Evolutionary conservation across 768 basidiomycete genomes (phyloP), one percentile per base, ranked within the genome.

Genomic region (Lentinus brumalis): DNA sequence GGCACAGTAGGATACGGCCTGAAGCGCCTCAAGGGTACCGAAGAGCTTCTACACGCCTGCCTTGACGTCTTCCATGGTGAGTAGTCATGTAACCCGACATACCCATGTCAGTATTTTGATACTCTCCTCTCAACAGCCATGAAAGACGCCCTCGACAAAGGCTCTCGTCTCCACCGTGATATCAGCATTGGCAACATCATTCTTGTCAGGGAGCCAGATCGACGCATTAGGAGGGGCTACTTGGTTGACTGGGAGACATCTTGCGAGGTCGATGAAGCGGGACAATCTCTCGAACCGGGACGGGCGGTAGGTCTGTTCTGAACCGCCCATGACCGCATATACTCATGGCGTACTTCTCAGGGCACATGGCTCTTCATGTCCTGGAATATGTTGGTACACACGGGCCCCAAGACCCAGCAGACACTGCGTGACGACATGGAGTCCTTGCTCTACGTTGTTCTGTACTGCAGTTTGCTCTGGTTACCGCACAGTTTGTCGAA

Each of bases 391-490:
- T 12, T 61, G 11, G 35, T 11, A 7, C 35, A 6, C 11, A 6
- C 7, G 6, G 35, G 35, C 7, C 11, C 11, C 6, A 35, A 42
- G 59, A 60, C 11, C 57, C 56, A 26, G 21, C 21, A 26, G 21
- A 26, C 21, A 1, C 40, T 64, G 29, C 46, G 45, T 11, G 59
- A 64, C 51, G 63, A 64, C 31, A 57, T 64, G 56, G 63, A 64
- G 26, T 46, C 59, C 0, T 32, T 64, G 7, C 8, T 64, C 41
- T 57, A 61, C 30, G 59, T 64, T 2, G 56, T 58, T 15, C 21
- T 58, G 1, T 64, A 57, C 35, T 57, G 56, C 50, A 49, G 21
- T 5, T 16, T 58, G 0, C 32, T 50, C 29, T 61, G 51, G 16
- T 50, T 59, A 1, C 46, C 45, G 1, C 63, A 61, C 35, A 41